Evolutionary conservation across 257 asterid species (phyloP), one percentile per base, ranked within the genome.

Genomic region (Linderniella brevidens): DNA sequence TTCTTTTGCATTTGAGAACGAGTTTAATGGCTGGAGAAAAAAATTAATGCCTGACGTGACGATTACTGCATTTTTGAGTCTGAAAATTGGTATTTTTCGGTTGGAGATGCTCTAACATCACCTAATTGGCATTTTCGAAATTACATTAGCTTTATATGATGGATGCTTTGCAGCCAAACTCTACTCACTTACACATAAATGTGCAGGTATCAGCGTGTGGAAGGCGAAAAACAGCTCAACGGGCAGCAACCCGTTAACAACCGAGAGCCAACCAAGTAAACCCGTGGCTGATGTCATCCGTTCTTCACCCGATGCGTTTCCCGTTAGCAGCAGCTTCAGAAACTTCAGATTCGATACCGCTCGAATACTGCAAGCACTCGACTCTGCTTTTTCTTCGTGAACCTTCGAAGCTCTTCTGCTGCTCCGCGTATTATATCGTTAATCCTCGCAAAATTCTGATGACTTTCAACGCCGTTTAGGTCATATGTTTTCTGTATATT

Each of bases 341-440:
- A 86, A 74, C 70, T 86, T 81, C 56, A 77, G 64, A 35, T 78
- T 86, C 41, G 86, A 86, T 64, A 74, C 72, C 17, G 70, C 56
- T 39, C 62, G 82, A 4, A 72, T 86, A 56, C 48, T 74, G 19
- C 72, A 55, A 8, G 83, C 94, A 10, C 57, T 78, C 54, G 96
- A 86, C 18, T 60, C 74, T 56, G 74, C 76, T 36, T 81, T 85
- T 62, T 58, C 79, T 14, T 25, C 64, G 29, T 77, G 53, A 72
- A 46, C n/a, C n/a, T n/a, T n/a, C n/a, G n/a, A n/a, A 25, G 32
- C 3, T 25, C 6, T 25, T 25, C 32, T 25, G n/a, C n/a, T n/a
- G n/a, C n/a, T n/a, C n/a, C n/a, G n/a, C n/a, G n/a, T n/a, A n/a
- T n/a, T n/a, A n/a, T n/a, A n/a, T 25, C 32, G 32, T 25, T 25